Conservation (phyloP, 116 monocot species). For the Dioscorea cayenensis region DNA sequence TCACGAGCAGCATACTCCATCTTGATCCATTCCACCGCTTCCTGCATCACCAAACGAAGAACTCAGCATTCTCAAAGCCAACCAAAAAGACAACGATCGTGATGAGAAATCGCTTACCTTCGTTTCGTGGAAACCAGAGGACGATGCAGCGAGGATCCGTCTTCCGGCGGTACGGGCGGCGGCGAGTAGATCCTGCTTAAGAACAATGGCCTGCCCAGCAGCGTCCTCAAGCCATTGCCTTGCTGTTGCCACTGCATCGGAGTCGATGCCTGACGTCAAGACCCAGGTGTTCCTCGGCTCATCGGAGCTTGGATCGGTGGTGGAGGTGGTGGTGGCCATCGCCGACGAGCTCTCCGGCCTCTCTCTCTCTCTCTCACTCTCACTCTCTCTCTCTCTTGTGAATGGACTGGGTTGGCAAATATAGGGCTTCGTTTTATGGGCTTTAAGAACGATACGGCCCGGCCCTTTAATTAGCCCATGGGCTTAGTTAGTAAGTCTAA, state of each 20-base stretch:
- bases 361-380: no score
- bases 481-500: no score
- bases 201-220: background rate
- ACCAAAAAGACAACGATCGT: background rate
- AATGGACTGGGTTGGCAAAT: no score
- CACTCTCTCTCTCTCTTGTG: no score
- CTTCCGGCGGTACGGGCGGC: conserved; percentile 7
- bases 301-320: no score
- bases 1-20: conserved; percentile 17
- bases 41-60: conserved; percentile 1
- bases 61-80: background rate
- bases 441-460: no score
- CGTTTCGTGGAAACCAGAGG: conserved; percentile 1
- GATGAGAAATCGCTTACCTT: background rate
- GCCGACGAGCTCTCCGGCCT: no score
- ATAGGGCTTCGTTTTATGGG: no score
- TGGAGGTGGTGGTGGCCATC: no score
- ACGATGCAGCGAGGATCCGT: conserved; percentile 6
- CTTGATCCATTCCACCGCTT: conserved; percentile 13
- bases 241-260: background rate
- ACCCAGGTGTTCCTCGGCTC: no score
- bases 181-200: background rate
- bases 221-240: background rate
- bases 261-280: no score
- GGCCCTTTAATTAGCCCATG: no score